Evolutionary conservation across 2,329 filamentous ascomycete genomes (phyloP).

Genomic region (Nemania sp.): DNA sequence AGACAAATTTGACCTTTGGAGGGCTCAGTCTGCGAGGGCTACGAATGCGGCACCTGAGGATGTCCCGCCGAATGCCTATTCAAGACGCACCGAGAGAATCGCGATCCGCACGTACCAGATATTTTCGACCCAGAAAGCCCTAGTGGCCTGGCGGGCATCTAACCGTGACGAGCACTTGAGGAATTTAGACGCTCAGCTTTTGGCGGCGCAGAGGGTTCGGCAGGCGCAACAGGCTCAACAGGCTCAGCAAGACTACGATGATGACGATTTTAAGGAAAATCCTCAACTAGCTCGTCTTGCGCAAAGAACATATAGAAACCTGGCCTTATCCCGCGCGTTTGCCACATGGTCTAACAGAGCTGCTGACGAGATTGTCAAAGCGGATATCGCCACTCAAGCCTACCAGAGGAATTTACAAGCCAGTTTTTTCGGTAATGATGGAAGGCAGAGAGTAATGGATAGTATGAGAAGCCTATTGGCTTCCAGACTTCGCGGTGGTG

Average conservation of each 20-base stretch:
- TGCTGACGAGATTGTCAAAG: constrained; percentile 36
- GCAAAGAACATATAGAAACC: constrained; percentile 34
- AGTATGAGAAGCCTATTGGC: constrained; percentile 12
- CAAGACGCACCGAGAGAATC: constrained; percentile 38
- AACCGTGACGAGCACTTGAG: constrained; percentile 26
- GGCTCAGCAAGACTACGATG: constrained; percentile 13
- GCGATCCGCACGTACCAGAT: constrained; percentile 37
- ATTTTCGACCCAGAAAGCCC: constrained; percentile 29
- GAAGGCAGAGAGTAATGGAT: constrained; percentile 9
- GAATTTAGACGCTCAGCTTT: constrained; percentile 20
- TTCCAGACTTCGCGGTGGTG: constrained; percentile 3
- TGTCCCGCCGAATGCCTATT: constrained; percentile 36
- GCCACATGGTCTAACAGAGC: constrained; percentile 37
- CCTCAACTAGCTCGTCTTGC: constrained; percentile 36
- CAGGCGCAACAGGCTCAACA: too few species aligned
- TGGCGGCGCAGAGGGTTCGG: constrained; percentile 7
- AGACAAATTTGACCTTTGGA: constrained; percentile 35
- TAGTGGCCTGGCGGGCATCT: constrained; percentile 34
- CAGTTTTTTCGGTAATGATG: constrained; percentile 33
- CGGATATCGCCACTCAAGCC: constrained; percentile 33
- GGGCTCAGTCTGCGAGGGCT: constrained; percentile 30
- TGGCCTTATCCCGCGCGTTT: constrained; percentile 38
- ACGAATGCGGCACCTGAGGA: constrained; percentile 26
- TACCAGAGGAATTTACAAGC: constrained; percentile 39
- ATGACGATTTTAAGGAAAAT: constrained; percentile 27